A percentile compares a stretch with the other conserved stretches of the same genome.
phyloP scores from a whole-genome alignment of 495 filamentous ascomycete species.

The Chaetomidium leptoderma region DNA sequence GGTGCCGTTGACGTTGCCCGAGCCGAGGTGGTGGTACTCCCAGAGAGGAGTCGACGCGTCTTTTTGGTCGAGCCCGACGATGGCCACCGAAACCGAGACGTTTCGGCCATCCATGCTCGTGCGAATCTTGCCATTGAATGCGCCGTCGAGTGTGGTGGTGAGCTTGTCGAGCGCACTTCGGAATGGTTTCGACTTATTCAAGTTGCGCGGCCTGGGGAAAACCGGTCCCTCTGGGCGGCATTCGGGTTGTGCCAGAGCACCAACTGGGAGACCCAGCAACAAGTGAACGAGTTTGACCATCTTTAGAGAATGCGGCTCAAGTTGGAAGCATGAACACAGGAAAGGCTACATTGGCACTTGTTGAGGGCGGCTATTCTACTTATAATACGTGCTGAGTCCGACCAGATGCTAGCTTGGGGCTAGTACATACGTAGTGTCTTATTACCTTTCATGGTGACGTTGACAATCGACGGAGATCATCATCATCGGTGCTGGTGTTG shows the following conservation, averaged over 20 bases:
- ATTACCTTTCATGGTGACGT: neutral
- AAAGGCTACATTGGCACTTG: too few relatives aligned
- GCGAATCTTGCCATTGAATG: neutral
- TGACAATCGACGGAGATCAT: neutral
- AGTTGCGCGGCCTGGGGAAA: slow-evolving; percentile 1
- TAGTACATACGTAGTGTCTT: too few relatives aligned
- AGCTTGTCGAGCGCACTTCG: neutral
- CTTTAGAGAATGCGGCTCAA: neutral
- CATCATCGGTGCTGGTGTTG: neutral
- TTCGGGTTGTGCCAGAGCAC: neutral
- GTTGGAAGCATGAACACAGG: neutral
- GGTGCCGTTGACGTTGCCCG: slow-evolving; percentile 7
- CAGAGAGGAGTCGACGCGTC: neutral
- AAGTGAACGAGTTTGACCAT: neutral
- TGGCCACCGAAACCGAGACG: neutral
- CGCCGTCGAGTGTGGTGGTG: neutral
- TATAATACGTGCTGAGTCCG: too few relatives aligned
- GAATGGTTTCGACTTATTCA: neutral
- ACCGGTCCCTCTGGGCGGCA: neutral
- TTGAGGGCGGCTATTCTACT: neutral
- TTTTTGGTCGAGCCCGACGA: neutral
- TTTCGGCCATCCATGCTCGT: neutral
- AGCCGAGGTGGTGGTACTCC: slow-evolving; percentile 4
- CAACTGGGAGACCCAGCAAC: neutral
- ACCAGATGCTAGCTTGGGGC: neutral